Conservation (phyloP, 345 rosid genomes). For the Acer yangbiense region DNA sequence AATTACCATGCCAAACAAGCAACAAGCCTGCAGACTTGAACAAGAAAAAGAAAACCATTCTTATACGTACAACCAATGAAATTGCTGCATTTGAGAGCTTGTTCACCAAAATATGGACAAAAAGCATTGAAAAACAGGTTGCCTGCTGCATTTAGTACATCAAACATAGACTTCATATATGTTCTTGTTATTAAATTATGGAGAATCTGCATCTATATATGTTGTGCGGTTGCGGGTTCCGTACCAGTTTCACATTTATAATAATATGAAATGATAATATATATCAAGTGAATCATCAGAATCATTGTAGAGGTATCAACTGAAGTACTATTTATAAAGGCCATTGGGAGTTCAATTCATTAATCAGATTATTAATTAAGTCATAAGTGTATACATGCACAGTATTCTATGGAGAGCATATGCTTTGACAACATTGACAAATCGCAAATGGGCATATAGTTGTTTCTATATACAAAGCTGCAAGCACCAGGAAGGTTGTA, state of each 20-base stretch:
- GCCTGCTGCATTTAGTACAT: neutral
- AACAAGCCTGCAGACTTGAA: neutral
- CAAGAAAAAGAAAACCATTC: neutral
- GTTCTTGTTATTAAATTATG: neutral
- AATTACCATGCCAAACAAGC: neutral
- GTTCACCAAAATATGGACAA: neutral
- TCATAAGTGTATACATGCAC: neutral
- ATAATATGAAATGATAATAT: neutral
- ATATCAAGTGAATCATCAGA: neutral
- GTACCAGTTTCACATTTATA: neutral
- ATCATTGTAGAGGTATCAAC: neutral
- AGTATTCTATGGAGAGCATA: neutral
- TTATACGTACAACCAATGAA: neutral
- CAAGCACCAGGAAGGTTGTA: no score
- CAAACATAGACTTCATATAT: neutral
- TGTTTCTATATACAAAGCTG: neutral
- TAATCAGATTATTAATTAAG: neutral
- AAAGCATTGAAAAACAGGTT: neutral
- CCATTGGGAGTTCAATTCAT: neutral
- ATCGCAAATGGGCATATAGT: neutral
- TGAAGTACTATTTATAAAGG: neutral
- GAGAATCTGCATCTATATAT: neutral
- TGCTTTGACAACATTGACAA: neutral
- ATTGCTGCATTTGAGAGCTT: neutral
- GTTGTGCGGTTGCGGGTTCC: neutral